Percentiles rank a stretch among this genome's conserved stretches.
Evolutionary conservation across 176 grass and related monocot genomes (phyloP).

Genomic region (Hordeum marinum): DNA sequence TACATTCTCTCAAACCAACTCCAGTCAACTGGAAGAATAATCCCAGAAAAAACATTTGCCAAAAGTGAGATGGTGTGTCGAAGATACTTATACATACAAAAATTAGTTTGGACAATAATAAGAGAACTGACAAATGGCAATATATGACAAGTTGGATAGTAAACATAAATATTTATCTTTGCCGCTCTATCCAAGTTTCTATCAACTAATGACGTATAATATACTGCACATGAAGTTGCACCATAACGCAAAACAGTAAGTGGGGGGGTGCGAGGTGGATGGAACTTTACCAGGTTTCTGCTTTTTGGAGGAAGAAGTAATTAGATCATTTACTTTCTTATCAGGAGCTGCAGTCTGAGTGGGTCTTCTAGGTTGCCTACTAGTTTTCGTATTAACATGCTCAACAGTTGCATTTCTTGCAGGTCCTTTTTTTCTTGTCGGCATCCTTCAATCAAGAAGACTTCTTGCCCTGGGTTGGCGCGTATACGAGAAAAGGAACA

Average conservation of each 20-base stretch:
- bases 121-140: neutral
- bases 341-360: slow-evolving; percentile 41
- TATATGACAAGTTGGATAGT: neutral
- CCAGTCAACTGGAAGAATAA: neutral
- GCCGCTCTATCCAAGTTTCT: neutral
- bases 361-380: slow-evolving; percentile 45
- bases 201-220: neutral
- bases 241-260: neutral
- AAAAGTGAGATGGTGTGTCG: neutral
- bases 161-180: neutral
- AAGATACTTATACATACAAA: neutral
- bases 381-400: slow-evolving; percentile 32
- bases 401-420: slow-evolving; percentile 53
- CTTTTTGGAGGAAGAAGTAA: slow-evolving; percentile 88
- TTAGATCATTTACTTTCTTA: slow-evolving; percentile 89
- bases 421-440: slow-evolving; percentile 65
- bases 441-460: slow-evolving; percentile 51
- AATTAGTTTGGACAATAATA: neutral
- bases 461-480: neutral
- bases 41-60: neutral
- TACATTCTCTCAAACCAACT: neutral
- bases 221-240: neutral
- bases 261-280: neutral
- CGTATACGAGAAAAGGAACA: neutral
- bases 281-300: slow-evolving; percentile 51